phyloP scores from a whole-genome alignment of 73 alveolate species.

The Paramecium tetraurelia region DNA sequence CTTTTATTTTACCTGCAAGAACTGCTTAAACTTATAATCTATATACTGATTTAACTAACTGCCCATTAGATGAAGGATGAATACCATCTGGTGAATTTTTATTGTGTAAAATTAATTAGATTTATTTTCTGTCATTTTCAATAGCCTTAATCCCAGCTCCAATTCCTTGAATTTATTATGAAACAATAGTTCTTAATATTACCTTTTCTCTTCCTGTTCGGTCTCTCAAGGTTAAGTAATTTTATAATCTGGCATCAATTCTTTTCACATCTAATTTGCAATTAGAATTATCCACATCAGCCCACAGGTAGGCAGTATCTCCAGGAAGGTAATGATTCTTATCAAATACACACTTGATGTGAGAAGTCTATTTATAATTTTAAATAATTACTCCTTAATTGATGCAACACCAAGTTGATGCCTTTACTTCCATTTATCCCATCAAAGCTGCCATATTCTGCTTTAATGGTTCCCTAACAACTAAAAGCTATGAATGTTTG shows the following conservation, averaged over 20 bases:
- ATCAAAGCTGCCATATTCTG: background rate
- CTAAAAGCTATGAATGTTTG: constrained; percentile 18
- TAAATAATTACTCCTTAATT: constrained; percentile 20
- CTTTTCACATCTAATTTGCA: constrained; percentile 32
- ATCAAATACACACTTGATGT: constrained; percentile 51
- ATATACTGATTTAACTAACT: constrained; percentile 39
- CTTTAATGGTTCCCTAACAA: constrained; percentile 58
- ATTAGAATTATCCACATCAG: constrained; percentile 58
- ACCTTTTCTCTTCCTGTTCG: constrained; percentile 31
- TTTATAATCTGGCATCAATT: constrained; percentile 1
- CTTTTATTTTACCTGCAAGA: background rate
- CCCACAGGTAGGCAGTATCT: constrained; percentile 54
- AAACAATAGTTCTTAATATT: background rate
- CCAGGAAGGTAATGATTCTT: constrained; percentile 58
- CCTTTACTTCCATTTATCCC: constrained; percentile 59
- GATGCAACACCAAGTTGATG: constrained; percentile 51
- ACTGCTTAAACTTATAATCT: constrained; percentile 17
- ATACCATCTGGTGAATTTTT: background rate
- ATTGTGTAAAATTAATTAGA: background rate
- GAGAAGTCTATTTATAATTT: background rate
- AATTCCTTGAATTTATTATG: constrained; percentile 47
- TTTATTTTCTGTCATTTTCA: constrained; percentile 29
- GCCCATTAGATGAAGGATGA: constrained; percentile 55
- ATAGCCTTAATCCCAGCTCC: background rate
- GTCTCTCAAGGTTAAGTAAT: constrained; percentile 33